Evolutionary conservation across 225 moss, liverwort and hornwort genomes (phyloP), one percentile per base, ranked within the genome.

Genomic region (Pseudoscleropodium purum): DNA sequence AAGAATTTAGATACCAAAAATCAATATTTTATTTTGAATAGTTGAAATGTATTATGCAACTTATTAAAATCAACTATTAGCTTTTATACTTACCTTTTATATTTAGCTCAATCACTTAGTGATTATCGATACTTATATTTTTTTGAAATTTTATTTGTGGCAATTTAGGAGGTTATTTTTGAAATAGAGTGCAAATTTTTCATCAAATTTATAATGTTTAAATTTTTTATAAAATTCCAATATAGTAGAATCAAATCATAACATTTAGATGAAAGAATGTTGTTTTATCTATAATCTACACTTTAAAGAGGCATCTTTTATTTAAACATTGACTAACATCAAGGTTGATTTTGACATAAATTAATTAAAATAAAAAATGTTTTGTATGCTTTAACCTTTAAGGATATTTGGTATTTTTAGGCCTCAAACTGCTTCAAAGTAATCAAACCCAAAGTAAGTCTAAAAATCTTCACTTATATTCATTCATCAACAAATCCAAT

Each of bases 61-160:
- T 31, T 9, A 15, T 43, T 45, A 47, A 2, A 31, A 45, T 23
- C 0, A 2, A 43, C 6, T 62, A 10, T 13, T 30, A 82, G 21
- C 15, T 62, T 63, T 2, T 0, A 63, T 31, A 33, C 1, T 62
- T 14, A 30, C 6, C 2, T 62, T 82, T 1, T 61, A 33, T 43
- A 37, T 34, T 57, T 26, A 26, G 4, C n/a, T 57, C 2, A 31
- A 19, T 82, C 2, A 15, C 9, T 45, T 21, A 82, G 5, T 0
- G 0, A 10, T 63, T 23, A 11, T 33, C 0, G 0, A 16, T 14
- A 33, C 7, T 45, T 24, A 2, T 13, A 1, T 33, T 6, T 15
- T 45, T 0, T 63, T 34, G 0, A 62, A 33, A 21, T 62, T 45
- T 43, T 14, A 0, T 31, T 41, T 20, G 9, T 6, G 0, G 2